Conservation (phyloP, 2,329 filamentous ascomycete species). For the Beauveria sp. region DNA sequence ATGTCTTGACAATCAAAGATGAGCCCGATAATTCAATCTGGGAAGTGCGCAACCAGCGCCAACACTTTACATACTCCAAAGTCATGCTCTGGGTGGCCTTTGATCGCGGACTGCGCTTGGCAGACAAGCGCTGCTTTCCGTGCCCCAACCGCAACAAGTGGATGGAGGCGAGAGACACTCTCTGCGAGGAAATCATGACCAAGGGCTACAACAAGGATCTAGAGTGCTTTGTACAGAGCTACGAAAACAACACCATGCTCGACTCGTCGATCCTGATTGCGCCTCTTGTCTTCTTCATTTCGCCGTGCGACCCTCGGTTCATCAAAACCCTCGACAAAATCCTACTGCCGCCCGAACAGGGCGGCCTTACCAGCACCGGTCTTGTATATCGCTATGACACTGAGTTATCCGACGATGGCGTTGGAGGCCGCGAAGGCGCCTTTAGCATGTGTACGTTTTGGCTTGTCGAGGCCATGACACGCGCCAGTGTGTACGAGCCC, state of each 20-base stretch:
- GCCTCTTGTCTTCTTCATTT: slow-evolving; percentile 72
- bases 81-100: slow-evolving; percentile 79
- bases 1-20: slow-evolving; percentile 59
- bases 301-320: slow-evolving; percentile 70
- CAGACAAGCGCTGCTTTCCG: slow-evolving; percentile 68
- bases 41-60: slow-evolving; percentile 69
- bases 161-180: slow-evolving; percentile 56
- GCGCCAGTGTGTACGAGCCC: slow-evolving; percentile 57
- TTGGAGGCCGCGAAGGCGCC: slow-evolving; percentile 66
- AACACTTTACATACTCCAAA: slow-evolving; percentile 76
- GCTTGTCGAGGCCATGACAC: slow-evolving; percentile 70
- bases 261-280: slow-evolving; percentile 72
- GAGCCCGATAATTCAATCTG: slow-evolving; percentile 75
- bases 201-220: slow-evolving; percentile 65
- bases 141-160: slow-evolving; percentile 63
- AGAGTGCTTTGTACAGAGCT: slow-evolving; percentile 67
- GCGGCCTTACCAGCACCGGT: slow-evolving; percentile 66
- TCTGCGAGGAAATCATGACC: slow-evolving; percentile 74
- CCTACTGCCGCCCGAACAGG: slow-evolving; percentile 63
- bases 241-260: slow-evolving; percentile 61
- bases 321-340: slow-evolving; percentile 65
- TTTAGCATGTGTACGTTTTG: slow-evolving; percentile 81
- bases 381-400: slow-evolving; percentile 72
- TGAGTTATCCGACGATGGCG: slow-evolving; percentile 60
- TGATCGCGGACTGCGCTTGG: slow-evolving; percentile 64